Conservation (phyloP, 345 rosid genomes). For the Lepidium africanum region DNA sequence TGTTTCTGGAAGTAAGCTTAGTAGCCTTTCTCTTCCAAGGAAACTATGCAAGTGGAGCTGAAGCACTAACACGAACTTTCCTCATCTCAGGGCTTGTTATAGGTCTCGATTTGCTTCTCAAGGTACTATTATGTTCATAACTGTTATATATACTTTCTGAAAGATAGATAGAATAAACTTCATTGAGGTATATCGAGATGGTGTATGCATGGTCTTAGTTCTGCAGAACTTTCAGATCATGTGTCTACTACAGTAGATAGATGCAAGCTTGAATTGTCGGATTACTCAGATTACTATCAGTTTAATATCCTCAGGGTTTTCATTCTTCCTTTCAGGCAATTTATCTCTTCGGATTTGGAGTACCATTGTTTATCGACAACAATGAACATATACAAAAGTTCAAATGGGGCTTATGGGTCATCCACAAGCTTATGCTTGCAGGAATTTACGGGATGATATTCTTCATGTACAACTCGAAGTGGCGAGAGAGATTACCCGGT, state of each 20-base stretch:
- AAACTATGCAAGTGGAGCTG: conserved; percentile 77
- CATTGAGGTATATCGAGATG: not conserved
- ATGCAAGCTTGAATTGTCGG: not conserved
- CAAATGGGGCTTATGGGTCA: conserved; percentile 93
- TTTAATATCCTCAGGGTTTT: not conserved
- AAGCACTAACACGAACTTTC: conserved; percentile 77
- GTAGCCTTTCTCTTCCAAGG: conserved; percentile 89
- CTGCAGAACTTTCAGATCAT: not conserved
- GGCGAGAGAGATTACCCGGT: conserved; percentile 98
- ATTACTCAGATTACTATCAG: not conserved
- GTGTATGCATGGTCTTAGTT: not conserved
- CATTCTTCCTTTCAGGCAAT: conserved; percentile 48
- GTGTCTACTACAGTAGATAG: not conserved
- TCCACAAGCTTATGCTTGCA: conserved; percentile 76
- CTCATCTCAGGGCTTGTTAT: conserved; percentile 73
- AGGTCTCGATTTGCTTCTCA: conserved; percentile 78
- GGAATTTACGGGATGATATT: conserved; percentile 68
- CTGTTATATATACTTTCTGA: not conserved
- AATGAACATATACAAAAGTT: conserved; percentile 41
- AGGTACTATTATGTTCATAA: conserved; percentile 43
- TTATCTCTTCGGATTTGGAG: conserved; percentile 77
- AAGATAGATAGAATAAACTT: not conserved
- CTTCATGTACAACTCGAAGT: conserved; percentile 80
- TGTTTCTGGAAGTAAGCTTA: conserved; percentile 93
- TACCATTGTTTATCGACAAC: conserved; percentile 75